Percentiles rank a stretch among this genome's conserved stretches.
These are phyloP conservation scores for Tanacetum coccineum DNA, from an alignment of 129 eudicot species.

Conservation along the genomic window DNA sequence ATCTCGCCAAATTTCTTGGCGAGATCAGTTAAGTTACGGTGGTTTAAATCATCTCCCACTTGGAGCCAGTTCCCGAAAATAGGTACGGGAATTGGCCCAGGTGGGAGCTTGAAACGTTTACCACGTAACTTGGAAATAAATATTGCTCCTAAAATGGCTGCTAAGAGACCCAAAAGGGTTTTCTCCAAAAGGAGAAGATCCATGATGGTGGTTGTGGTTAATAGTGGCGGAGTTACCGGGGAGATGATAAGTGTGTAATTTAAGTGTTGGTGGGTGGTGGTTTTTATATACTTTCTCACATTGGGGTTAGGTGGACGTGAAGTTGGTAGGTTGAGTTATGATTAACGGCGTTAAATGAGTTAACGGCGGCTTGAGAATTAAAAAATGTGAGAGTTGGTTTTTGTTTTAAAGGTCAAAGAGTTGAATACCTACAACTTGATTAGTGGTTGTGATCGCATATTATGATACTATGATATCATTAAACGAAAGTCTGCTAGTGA, in stretches of 20 bases:
- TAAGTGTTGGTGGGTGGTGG: not conserved
- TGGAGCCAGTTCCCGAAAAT: too few species aligned
- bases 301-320: conserved; percentile 24
- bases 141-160: conserved; percentile 50
- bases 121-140: conserved; percentile 48
- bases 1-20: too few species aligned
- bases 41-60: too few species aligned
- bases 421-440: too few species aligned
- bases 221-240: not conserved
- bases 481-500: too few species aligned
- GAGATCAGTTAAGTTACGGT: too few species aligned
- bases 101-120: too few species aligned
- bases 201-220: conserved; percentile 35
- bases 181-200: conserved; percentile 76
- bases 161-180: conserved; percentile 50
- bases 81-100: too few species aligned
- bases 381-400: not conserved
- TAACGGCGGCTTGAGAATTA: not conserved
- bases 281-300: conserved; percentile 15
- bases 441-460: too few species aligned
- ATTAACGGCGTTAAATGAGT: conserved; percentile 15
- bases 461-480: too few species aligned
- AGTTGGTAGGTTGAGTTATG: conserved; percentile 4
- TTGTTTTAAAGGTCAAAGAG: too few species aligned
- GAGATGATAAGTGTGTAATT: not conserved